A percentile compares a stretch with the other conserved stretches of the same genome.
Conservation (phyloP, 2,329 filamentous ascomycete species). For the Aspergillus glaucus region DNA sequence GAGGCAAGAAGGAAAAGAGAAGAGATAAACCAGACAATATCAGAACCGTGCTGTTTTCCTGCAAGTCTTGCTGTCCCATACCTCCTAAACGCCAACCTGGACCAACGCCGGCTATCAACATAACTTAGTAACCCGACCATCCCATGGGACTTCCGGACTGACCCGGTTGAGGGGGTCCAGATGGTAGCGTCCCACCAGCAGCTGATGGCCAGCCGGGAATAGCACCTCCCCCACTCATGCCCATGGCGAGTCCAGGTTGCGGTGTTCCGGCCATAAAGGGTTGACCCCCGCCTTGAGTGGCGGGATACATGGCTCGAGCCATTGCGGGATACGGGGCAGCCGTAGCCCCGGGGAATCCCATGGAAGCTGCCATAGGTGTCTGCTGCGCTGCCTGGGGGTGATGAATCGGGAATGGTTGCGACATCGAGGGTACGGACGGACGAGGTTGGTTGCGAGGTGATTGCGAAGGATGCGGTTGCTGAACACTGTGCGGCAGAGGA, state of each 20-base stretch:
- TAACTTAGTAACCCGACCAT: conserved; percentile 32
- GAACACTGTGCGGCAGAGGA: conserved; percentile 27
- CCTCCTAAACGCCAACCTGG: conserved; percentile 1
- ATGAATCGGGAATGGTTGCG: conserved; percentile 31
- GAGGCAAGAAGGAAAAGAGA: neutral
- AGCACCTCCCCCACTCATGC: conserved; percentile 27
- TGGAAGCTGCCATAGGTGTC: conserved; percentile 27
- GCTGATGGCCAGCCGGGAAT: conserved; percentile 33
- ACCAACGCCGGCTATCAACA: conserved; percentile 16
- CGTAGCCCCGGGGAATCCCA: conserved; percentile 30
- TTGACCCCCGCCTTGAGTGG: conserved; percentile 28
- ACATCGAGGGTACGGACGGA: conserved; percentile 31
- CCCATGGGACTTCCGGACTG: conserved; percentile 33
- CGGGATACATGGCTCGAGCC: conserved; percentile 32
- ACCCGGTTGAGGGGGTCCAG: conserved; percentile 32
- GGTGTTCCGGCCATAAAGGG: conserved; percentile 28
- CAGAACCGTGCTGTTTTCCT: neutral
- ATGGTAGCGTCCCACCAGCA: conserved; percentile 30
- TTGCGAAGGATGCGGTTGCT: conserved; percentile 33
- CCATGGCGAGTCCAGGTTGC: conserved; percentile 30
- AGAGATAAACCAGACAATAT: conserved; percentile 6
- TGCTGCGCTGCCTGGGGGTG: conserved; percentile 29
- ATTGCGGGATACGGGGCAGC: conserved; percentile 29
- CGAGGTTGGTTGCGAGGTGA: conserved; percentile 39
- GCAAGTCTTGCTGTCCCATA: neutral